A percentile compares a stretch with the other conserved stretches of the same genome.
Evolutionary conservation across 345 rosid species (phyloP).

Genomic region (Abelmoschus esculentus): DNA sequence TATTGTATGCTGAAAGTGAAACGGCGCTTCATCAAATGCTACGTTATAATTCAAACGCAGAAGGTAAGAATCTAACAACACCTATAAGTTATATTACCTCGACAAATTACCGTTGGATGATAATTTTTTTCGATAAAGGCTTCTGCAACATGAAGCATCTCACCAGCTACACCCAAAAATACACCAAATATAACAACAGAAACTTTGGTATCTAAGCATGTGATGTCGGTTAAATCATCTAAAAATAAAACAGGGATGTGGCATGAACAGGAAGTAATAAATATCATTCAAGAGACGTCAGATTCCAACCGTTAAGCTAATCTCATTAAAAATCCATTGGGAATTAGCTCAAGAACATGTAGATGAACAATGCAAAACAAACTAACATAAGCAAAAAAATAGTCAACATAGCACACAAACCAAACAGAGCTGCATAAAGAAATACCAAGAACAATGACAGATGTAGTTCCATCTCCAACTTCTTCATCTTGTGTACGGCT

Average conservation of each 20-base stretch:
- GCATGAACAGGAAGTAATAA: background rate
- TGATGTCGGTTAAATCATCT: background rate
- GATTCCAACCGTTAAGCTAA: background rate
- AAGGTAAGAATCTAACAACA: background rate
- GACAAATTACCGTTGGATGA: too few relatives aligned
- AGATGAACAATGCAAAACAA: background rate
- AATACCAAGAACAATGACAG: constrained; percentile 90
- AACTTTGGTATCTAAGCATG: background rate
- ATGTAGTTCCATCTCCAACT: constrained; percentile 98
- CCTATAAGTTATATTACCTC: background rate
- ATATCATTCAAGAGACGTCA: background rate
- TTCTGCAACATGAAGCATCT: too few relatives aligned
- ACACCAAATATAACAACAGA: background rate
- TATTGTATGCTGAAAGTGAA: constrained; percentile 61
- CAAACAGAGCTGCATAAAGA: background rate
- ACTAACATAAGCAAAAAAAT: background rate
- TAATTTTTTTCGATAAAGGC: too few relatives aligned
- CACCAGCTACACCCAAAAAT: too few relatives aligned
- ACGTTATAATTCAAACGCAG: constrained; percentile 9
- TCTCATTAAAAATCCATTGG: background rate
- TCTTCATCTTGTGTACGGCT: constrained; percentile 98
- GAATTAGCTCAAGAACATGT: background rate
- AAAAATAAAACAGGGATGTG: background rate
- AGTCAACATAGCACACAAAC: background rate
- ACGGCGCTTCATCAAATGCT: constrained; percentile 4